Percentiles rank a stretch among this genome's conserved stretches.
phyloP scores from a whole-genome alignment of 805 yeast genomes.

The Ogataea thermomethanolica region DNA sequence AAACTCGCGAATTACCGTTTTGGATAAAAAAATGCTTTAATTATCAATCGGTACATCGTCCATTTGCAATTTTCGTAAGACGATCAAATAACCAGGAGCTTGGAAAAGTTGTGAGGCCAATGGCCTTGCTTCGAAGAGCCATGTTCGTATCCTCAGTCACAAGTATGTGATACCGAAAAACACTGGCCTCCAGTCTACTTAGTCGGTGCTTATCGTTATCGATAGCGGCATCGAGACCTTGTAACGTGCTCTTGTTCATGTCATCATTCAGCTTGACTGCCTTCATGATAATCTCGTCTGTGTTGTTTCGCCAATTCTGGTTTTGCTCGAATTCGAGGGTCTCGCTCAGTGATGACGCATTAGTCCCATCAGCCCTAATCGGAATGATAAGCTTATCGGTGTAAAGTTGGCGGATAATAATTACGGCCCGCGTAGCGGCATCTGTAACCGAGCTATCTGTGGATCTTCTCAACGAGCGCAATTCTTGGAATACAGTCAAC shows the following conservation, averaged over 20 bases:
- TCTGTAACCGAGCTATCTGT: conserved; percentile 72
- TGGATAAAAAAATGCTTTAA: conserved; percentile 1
- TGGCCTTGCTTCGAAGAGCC: conserved; percentile 59
- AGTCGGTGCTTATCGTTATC: conserved; percentile 30
- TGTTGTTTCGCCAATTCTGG: conserved; percentile 66
- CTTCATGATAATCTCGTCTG: conserved; percentile 65
- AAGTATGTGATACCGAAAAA: conserved; percentile 55
- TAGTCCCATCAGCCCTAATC: conserved; percentile 64
- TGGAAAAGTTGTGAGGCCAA: conserved; percentile 52
- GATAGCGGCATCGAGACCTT: conserved; percentile 26
- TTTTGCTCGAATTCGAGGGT: conserved; percentile 72
- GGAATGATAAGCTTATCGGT: conserved; percentile 54
- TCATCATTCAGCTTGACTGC: conserved; percentile 38
- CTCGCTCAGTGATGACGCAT: conserved; percentile 66
- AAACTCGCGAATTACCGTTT: conserved; percentile 5
- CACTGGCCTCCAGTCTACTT: conserved; percentile 35
- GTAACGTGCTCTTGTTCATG: conserved; percentile 26
- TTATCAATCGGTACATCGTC: conserved; percentile 48
- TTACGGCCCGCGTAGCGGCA: conserved; percentile 77
- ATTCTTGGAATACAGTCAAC: conserved; percentile 72
- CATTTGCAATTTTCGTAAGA: conserved; percentile 44
- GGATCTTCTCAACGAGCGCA: conserved; percentile 65
- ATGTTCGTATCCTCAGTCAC: conserved; percentile 74
- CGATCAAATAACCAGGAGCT: conserved; percentile 59
- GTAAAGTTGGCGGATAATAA: conserved; percentile 65